These are phyloP conservation scores for Phytomonas francai DNA, from an alignment of 208 protist genomes.

Conservation along the genomic window DNA sequence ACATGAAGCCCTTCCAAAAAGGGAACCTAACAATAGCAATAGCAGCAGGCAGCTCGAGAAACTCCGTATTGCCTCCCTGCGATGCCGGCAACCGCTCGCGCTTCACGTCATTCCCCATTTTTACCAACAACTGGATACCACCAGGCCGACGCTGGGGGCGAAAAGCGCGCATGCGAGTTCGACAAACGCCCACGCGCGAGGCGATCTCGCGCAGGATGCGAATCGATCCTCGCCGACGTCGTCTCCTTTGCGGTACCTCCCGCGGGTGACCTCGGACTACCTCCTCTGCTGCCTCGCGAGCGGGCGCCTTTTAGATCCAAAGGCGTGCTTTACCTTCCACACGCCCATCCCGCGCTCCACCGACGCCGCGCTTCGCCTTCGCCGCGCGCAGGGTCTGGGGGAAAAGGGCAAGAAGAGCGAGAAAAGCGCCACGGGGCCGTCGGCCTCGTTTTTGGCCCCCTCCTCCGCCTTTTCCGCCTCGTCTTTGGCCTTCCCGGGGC, in stretches of 20 bases:
- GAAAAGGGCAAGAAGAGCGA: neutral
- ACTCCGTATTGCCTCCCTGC: constrained; percentile 7
- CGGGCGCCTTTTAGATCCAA: constrained; percentile 26
- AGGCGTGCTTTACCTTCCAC: constrained; percentile 57
- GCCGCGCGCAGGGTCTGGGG: constrained; percentile 8
- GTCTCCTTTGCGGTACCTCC: constrained; percentile 14
- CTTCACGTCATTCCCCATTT: constrained; percentile 26
- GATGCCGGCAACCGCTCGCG: constrained; percentile 17
- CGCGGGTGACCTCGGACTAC: constrained; percentile 30
- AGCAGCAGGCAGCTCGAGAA: too few species aligned
- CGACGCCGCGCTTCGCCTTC: constrained; percentile 24
- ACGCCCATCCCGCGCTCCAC: constrained; percentile 30
- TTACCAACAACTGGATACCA: constrained; percentile 15
- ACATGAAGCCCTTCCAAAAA: too few species aligned
- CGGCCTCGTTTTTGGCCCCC: too few species aligned
- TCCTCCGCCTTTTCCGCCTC: too few species aligned
- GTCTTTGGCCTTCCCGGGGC: constrained; percentile 8
- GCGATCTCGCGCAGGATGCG: constrained; percentile 8
- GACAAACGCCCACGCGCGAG: neutral
- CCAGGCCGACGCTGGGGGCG: neutral
- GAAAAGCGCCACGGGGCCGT: too few species aligned
- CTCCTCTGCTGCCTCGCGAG: constrained; percentile 46
- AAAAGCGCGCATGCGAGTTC: neutral
- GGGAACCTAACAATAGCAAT: too few species aligned
- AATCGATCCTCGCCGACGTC: too few species aligned